These are phyloP conservation scores for Penicillium fimorum DNA, from an alignment of 495 filamentous ascomycete genomes.

Conservation along the genomic window DNA sequence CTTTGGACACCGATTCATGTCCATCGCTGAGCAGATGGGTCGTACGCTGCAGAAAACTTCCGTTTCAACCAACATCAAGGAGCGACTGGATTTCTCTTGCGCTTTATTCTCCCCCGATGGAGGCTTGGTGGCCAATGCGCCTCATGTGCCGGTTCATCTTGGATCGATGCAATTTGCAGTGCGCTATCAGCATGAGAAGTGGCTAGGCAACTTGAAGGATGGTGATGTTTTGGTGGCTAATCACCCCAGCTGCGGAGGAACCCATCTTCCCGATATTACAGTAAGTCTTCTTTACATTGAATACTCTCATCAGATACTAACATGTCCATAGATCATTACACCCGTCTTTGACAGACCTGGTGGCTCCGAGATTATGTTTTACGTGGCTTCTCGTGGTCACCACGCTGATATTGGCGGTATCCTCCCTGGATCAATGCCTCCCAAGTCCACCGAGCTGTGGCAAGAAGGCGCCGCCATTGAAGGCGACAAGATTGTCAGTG, in stretches of 20 bases:
- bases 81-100: conserved; percentile 94
- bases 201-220: conserved; percentile 79
- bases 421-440: conserved; percentile 94
- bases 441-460: conserved; percentile 86
- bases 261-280: conserved; percentile 88
- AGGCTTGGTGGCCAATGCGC: conserved; percentile 90
- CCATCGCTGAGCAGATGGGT: conserved; percentile 98
- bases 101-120: conserved; percentile 91
- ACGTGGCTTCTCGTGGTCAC: conserved; percentile 91
- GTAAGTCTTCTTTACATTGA: conserved; percentile 40
- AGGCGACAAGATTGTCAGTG: conserved; percentile 88
- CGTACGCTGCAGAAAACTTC: conserved; percentile 93
- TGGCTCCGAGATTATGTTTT: conserved; percentile 89
- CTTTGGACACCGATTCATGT: conserved; percentile 97
- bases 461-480: conserved; percentile 96
- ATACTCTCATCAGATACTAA: not conserved
- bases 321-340: conserved; percentile 54
- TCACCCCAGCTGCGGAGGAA: conserved; percentile 91
- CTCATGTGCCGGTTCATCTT: conserved; percentile 90
- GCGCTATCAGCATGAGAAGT: conserved; percentile 86
- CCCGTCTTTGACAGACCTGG: conserved; percentile 71
- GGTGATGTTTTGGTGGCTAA: conserved; percentile 96
- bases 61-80: conserved; percentile 97
- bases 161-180: conserved; percentile 96
- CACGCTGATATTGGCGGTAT: conserved; percentile 98